These are phyloP conservation scores for Lithohypha guttulata DNA, from an alignment of 2,329 filamentous ascomycete genomes.

Conservation along the genomic window DNA sequence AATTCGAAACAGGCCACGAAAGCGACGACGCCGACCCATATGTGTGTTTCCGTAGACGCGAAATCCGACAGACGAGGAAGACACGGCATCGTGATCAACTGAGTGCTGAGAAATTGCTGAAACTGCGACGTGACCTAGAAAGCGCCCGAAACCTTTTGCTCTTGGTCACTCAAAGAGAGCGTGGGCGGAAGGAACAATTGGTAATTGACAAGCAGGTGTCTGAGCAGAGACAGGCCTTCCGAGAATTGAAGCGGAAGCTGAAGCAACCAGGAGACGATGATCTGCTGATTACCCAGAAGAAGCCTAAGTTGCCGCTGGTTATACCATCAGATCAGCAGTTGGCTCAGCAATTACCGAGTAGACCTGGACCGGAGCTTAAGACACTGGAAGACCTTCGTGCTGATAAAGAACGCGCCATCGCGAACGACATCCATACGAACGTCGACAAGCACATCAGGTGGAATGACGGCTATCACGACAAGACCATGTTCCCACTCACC, in stretches of 20 bases:
- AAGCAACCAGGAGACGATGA: conserved; percentile 89
- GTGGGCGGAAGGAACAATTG: conserved; percentile 66
- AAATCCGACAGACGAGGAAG: conserved; percentile 88
- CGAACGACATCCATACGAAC: conserved; percentile 73
- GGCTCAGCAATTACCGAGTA: conserved; percentile 50
- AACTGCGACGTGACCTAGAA: conserved; percentile 80
- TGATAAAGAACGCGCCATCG: conserved; percentile 72
- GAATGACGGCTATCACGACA: conserved; percentile 82
- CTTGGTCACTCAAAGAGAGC: conserved; percentile 68
- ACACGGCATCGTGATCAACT: conserved; percentile 88
- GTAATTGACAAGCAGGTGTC: conserved; percentile 68
- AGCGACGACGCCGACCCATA: conserved; percentile 94
- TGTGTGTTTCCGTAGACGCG: conserved; percentile 91
- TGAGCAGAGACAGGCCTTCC: conserved; percentile 68
- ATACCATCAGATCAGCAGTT: conserved; percentile 45
- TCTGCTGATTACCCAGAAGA: conserved; percentile 88
- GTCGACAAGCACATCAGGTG: conserved; percentile 80
- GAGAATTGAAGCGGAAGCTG: conserved; percentile 77
- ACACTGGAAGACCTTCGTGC: conserved; percentile 64
- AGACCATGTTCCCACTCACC: conserved; percentile 74
- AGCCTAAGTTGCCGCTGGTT: conserved; percentile 35
- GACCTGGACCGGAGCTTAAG: conserved; percentile 62
- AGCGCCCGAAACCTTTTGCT: conserved; percentile 72
- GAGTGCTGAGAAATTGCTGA: conserved; percentile 87
- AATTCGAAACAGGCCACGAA: conserved; percentile 84